Conservation (phyloP, 306 rosid genomes). For the Casuarina glauca region DNA sequence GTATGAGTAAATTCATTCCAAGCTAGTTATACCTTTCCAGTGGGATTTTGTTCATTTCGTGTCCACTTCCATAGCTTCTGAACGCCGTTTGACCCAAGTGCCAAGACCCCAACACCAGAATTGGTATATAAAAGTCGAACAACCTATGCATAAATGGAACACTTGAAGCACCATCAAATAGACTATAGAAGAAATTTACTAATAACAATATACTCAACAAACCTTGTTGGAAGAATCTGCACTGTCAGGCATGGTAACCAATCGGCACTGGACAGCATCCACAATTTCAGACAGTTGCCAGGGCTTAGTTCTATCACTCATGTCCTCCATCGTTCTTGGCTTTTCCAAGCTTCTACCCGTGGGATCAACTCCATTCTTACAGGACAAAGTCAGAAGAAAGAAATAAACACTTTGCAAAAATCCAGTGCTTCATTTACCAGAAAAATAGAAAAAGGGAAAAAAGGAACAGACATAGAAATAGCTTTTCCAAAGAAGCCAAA, state of each 20-base stretch:
- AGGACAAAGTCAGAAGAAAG: slow-evolving; percentile 39
- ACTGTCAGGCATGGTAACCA: slow-evolving; percentile 75
- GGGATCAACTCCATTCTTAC: slow-evolving; percentile 69
- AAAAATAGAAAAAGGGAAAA: background rate
- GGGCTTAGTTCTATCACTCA: slow-evolving; percentile 57
- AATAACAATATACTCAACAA: slow-evolving; percentile 30
- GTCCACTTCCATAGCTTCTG: slow-evolving; percentile 92
- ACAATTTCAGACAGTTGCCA: slow-evolving; percentile 86
- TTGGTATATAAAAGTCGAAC: slow-evolving; percentile 76
- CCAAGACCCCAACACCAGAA: slow-evolving; percentile 78
- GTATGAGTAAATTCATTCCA: slow-evolving; percentile 2
- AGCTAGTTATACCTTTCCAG: slow-evolving; percentile 59
- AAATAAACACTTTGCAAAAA: slow-evolving; percentile 18
- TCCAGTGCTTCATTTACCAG: background rate
- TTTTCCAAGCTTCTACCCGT: slow-evolving; percentile 56
- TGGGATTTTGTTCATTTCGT: slow-evolving; percentile 67
- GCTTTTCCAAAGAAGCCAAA: slow-evolving; percentile 2
- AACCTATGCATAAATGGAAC: slow-evolving; percentile 44
- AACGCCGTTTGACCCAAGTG: slow-evolving; percentile 83
- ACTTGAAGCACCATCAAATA: slow-evolving; percentile 18
- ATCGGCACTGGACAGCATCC: slow-evolving; percentile 70
- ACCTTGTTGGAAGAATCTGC: slow-evolving; percentile 80
- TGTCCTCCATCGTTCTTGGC: slow-evolving; percentile 59
- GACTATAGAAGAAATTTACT: slow-evolving; percentile 15
- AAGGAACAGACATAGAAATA: slow-evolving; percentile 1